Base-by-base conservation (phyloP, 768 basidiomycete genomes). In the Agrocybe pediades region DNA sequence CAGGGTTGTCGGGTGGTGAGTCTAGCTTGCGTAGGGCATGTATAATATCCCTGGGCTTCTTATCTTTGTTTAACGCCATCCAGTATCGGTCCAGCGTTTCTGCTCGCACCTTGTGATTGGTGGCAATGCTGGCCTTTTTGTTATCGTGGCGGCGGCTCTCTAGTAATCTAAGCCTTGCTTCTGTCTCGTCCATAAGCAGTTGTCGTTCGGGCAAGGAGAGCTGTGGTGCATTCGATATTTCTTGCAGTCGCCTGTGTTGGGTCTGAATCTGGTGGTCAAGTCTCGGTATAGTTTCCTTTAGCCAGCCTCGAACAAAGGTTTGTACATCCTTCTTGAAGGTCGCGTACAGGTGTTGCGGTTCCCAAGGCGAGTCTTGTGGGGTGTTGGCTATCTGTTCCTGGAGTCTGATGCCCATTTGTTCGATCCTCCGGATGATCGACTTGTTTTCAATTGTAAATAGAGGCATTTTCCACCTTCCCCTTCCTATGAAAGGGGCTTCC, bases 401-500 rank as follows among this genome's bases (percentile, higher is more conserved):
- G 23, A 45, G 19, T 24, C 9, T 16, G 6, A n/a, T 7, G 2
- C 44, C 44, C 15, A 23, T 6, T 6, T 24, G 9, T 26, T 24
- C 23, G 23, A 45, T 26, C 26, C 26, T 9, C 23, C 17, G 44
- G 7, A 45, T 23, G 3, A 54, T 21, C 41, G 29, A 51, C 23
- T 62, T 56, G 45, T 74, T 63, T 44, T 67, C 60, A 0, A 67
- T 21, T 2, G 69, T 5, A 43, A 51, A 42, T 1, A 13, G 11
- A 2, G 65, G 67, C 13, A 70, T 61, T 2, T 55, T 29, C 69
- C 71, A 73, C 41, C 71, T 49, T 1, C 71, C 74, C 40, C 50
- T 52, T 2, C 72, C 72, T n/a, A 65, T 56, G 20, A 25, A n/a
- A n/a, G 74, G 69, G 13, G 59, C 46, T 16, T 50, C 41, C 6